These are phyloP conservation scores for Trametes coccinea DNA, from an alignment of 768 basidiomycete genomes.

Conservation along the genomic window DNA sequence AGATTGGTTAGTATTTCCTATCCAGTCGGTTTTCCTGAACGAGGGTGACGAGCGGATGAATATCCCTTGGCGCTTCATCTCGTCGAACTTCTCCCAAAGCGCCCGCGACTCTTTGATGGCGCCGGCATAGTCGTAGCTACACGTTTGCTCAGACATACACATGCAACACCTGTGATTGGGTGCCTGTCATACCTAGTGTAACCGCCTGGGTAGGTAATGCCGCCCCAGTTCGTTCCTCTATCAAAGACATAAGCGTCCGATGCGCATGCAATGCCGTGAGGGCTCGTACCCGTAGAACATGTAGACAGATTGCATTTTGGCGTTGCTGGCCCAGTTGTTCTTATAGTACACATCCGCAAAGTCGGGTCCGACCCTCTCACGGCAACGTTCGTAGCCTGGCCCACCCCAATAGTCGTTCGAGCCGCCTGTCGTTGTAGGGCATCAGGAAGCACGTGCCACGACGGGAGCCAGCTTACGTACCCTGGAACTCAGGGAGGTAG, in stretches of 20 bases:
- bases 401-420: conserved; percentile 84
- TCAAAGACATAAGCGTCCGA: neutral
- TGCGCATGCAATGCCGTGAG: neutral
- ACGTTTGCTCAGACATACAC: too few relatives aligned
- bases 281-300: conserved; percentile 74
- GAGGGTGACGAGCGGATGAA: conserved; percentile 80
- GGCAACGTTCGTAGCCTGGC: conserved; percentile 69
- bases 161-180: neutral
- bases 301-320: conserved; percentile 80
- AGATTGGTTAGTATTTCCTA: conserved; percentile 61
- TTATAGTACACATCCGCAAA: conserved; percentile 81
- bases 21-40: conserved; percentile 77
- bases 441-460: too few relatives aligned
- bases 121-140: conserved; percentile 80
- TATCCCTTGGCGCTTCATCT: conserved; percentile 75
- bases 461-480: conserved; percentile 14
- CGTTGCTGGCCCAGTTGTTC: conserved; percentile 78
- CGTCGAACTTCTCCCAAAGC: conserved; percentile 67
- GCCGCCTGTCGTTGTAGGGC: conserved; percentile 47
- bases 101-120: conserved; percentile 68
- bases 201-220: conserved; percentile 75
- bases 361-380: conserved; percentile 64
- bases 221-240: conserved; percentile 87
- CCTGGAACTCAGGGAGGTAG: conserved; percentile 61
- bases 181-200: conserved; percentile 59